Percentiles rank a stretch among this genome's conserved stretches.
Evolutionary conservation across 108 stramenopile genomes (phyloP).

Genomic region (Schizochytrium sp.): DNA sequence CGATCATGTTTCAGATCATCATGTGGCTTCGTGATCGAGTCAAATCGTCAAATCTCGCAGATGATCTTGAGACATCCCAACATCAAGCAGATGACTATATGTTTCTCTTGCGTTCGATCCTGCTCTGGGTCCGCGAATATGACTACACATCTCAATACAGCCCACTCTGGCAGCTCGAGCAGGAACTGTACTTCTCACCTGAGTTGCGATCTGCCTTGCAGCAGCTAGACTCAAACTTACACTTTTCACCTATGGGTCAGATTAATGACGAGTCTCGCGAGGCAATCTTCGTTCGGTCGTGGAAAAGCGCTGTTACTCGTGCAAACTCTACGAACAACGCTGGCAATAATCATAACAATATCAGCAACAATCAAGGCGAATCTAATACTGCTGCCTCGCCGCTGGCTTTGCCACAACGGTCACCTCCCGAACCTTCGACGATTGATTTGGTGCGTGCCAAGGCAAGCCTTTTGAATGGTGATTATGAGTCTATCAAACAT

Average conservation of each 20-base stretch:
- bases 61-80: background rate
- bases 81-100: background rate
- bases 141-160: background rate
- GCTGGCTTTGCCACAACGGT: no score
- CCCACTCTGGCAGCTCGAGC: background rate
- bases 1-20: slow-evolving; percentile 15
- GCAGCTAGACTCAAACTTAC: background rate
- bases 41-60: background rate
- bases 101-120: background rate
- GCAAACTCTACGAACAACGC: no score
- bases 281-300: slow-evolving; percentile 34
- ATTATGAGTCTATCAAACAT: no score
- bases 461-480: no score
- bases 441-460: no score
- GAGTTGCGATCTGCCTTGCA: background rate
- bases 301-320: background rate
- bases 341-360: no score
- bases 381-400: background rate
- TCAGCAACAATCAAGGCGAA: no score
- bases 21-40: background rate
- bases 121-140: background rate
- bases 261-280: background rate
- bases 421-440: no score
- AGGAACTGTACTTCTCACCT: background rate
- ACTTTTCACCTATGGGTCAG: background rate